phyloP scores from a whole-genome alignment of 352 stramenopile genomes.

The Phytophthora colocasiae region DNA sequence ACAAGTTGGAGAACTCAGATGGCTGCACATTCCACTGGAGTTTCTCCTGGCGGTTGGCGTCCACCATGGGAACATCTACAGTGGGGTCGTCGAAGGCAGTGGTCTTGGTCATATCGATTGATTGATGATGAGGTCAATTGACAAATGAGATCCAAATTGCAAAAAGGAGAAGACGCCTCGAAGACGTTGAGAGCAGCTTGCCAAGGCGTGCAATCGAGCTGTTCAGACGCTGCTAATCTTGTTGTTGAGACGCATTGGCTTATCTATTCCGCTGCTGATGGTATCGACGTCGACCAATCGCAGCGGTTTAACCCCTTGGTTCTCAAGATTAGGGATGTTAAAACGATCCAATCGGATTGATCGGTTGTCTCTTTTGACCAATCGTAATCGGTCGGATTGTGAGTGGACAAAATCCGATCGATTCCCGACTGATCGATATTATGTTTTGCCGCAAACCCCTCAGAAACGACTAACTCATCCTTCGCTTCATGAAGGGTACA shows the following conservation, averaged over 20 bases:
- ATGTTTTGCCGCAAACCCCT: no score
- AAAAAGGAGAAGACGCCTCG: background rate
- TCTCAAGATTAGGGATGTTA: no score
- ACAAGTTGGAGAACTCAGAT: constrained; percentile 75
- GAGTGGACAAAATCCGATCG: no score
- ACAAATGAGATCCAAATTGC: constrained; percentile 12
- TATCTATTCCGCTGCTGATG: constrained; percentile 20
- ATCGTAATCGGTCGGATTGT: no score
- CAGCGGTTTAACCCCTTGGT: no score
- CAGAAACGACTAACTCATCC: no score
- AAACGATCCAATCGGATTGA: no score
- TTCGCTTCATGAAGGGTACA: no score
- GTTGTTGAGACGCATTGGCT: constrained; percentile 24
- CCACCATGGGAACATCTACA: constrained; percentile 27
- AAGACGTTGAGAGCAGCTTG: background rate
- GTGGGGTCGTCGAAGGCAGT: constrained; percentile 34
- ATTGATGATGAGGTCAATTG: constrained; percentile 23
- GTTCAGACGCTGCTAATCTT: constrained; percentile 19
- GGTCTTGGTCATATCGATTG: constrained; percentile 52
- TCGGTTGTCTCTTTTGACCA: no score
- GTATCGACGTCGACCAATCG: constrained; percentile 15
- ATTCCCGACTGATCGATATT: no score
- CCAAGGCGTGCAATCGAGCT: background rate
- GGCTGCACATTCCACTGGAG: constrained; percentile 70
- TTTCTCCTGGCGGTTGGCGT: constrained; percentile 46